Percentiles rank a stretch among this genome's conserved stretches.
These are phyloP conservation scores for Blastobotrys niveus DNA, from an alignment of 1,139 yeast genomes.

Conservation along the genomic window DNA sequence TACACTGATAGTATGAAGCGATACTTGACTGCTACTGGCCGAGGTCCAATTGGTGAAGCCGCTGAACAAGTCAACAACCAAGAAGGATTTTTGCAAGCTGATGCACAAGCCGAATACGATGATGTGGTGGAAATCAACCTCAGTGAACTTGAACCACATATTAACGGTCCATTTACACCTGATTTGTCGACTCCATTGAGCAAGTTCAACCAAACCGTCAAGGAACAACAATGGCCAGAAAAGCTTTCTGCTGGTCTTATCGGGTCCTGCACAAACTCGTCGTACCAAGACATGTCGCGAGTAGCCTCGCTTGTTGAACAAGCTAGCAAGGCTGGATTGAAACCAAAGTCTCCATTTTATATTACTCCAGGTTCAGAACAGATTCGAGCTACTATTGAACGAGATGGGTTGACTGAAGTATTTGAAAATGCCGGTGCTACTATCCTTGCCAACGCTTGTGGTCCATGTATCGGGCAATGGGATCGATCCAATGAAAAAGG, in stretches of 20 bases:
- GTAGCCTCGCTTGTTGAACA: constrained; percentile 82
- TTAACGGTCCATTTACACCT: constrained; percentile 98
- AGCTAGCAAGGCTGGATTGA: constrained; percentile 78
- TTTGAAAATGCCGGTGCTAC: constrained; percentile 83
- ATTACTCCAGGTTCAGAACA: constrained; percentile 99
- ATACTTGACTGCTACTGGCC: constrained; percentile 72
- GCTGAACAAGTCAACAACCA: constrained; percentile 59
- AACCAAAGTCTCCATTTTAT: constrained; percentile 86
- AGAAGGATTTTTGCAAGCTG: constrained; percentile 47
- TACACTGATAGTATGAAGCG: constrained; percentile 81
- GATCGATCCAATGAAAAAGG: constrained; percentile 52
- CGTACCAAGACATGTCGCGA: constrained; percentile 96
- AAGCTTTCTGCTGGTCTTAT: constrained; percentile 66
- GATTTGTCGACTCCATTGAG: constrained; percentile 96
- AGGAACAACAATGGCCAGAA: constrained; percentile 74
- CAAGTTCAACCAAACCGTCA: constrained; percentile 63
- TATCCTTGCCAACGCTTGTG: constrained; percentile 95
- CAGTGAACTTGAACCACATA: constrained; percentile 89
- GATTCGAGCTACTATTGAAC: constrained; percentile 92
- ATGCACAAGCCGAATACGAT: constrained; percentile 90
- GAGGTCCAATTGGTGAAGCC: constrained; percentile 74
- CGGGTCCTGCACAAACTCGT: constrained; percentile 97
- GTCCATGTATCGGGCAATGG: constrained; percentile 99
- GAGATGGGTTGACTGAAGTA: constrained; percentile 80
- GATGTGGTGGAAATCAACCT: constrained; percentile 90